A percentile compares a stretch with the other conserved stretches of the same genome.
phyloP scores from a whole-genome alignment of 2,329 filamentous ascomycete genomes.

The Microdochium trichocladiopsis region DNA sequence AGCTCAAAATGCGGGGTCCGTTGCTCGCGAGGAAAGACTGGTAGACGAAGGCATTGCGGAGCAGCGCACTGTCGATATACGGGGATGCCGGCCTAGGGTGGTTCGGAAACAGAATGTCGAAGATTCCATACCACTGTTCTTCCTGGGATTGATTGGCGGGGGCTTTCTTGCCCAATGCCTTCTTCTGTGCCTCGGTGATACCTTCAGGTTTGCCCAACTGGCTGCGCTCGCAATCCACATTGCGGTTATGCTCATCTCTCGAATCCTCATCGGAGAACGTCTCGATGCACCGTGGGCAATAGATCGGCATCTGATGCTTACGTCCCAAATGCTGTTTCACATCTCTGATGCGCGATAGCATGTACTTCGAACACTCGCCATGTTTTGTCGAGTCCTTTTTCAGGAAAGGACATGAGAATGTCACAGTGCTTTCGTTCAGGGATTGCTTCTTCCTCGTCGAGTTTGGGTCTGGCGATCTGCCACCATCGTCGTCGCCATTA shows the following conservation, averaged over 20 bases:
- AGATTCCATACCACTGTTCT: slow-evolving; percentile 10
- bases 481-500: background rate
- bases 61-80: background rate
- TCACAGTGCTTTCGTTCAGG: background rate
- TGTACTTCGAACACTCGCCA: slow-evolving; percentile 7
- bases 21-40: background rate
- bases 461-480: background rate
- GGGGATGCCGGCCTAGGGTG: background rate
- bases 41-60: background rate
- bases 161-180: slow-evolving; percentile 2
- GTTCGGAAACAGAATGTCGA: slow-evolving; percentile 7
- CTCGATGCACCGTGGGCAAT: slow-evolving; percentile 6
- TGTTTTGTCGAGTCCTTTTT: background rate
- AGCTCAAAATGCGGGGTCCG: slow-evolving; percentile 16
- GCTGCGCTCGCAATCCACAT: background rate
- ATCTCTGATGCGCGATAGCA: slow-evolving; percentile 9
- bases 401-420: background rate
- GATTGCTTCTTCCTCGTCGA: background rate
- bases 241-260: slow-evolving; percentile 5
- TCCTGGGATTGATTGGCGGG: background rate
- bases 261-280: background rate
- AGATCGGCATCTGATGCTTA: slow-evolving; percentile 4
- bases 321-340: slow-evolving; percentile 11
- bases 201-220: slow-evolving; percentile 4
- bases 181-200: slow-evolving; percentile 4